These are phyloP conservation scores for Quercus gilva DNA, from an alignment of 306 rosid genomes.

Conservation along the genomic window DNA sequence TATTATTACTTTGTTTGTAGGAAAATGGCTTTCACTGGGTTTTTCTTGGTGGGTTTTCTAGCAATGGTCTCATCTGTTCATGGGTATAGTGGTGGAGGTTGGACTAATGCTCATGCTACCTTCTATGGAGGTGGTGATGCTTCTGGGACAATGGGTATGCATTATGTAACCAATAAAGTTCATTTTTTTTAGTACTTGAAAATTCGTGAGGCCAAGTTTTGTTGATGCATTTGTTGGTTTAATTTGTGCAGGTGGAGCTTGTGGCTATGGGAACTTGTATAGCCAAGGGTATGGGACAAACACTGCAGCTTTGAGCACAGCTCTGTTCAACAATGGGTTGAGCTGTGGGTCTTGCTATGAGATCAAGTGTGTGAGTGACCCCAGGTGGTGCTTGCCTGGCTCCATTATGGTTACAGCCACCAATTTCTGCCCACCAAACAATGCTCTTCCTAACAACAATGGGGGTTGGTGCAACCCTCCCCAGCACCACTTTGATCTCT, in stretches of 20 bases:
- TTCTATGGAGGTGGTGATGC: slow-evolving; percentile 98
- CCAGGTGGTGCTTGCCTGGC: slow-evolving; percentile 83
- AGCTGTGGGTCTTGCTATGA: slow-evolving; percentile 95
- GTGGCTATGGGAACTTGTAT: slow-evolving; percentile 95
- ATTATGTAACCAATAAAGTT: not conserved
- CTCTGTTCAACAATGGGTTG: slow-evolving; percentile 87
- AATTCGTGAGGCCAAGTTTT: not conserved
- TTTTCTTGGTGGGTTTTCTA: slow-evolving; percentile 45
- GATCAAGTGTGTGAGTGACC: slow-evolving; percentile 66
- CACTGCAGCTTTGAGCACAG: slow-evolving; percentile 96
- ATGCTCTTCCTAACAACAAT: slow-evolving; percentile 74
- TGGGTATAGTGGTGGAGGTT: slow-evolving; percentile 66
- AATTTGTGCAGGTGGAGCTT: slow-evolving; percentile 76
- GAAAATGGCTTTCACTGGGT: slow-evolving; percentile 51
- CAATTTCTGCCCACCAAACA: slow-evolving; percentile 97
- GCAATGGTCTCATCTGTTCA: slow-evolving; percentile 51
- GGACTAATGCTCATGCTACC: slow-evolving; percentile 88
- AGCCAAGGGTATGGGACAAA: slow-evolving; percentile 99
- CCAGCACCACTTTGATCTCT: slow-evolving; percentile 86
- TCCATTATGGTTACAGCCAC: slow-evolving; percentile 96
- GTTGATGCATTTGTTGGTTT: not conserved
- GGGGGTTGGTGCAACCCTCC: slow-evolving; percentile 99
- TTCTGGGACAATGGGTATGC: slow-evolving; percentile 97
- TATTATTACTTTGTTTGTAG: slow-evolving; percentile 36
- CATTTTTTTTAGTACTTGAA: not conserved